Percentiles rank a stretch among this genome's conserved stretches.
phyloP scores from a whole-genome alignment of 1,139 yeast genomes.

The Candida smagusa region DNA sequence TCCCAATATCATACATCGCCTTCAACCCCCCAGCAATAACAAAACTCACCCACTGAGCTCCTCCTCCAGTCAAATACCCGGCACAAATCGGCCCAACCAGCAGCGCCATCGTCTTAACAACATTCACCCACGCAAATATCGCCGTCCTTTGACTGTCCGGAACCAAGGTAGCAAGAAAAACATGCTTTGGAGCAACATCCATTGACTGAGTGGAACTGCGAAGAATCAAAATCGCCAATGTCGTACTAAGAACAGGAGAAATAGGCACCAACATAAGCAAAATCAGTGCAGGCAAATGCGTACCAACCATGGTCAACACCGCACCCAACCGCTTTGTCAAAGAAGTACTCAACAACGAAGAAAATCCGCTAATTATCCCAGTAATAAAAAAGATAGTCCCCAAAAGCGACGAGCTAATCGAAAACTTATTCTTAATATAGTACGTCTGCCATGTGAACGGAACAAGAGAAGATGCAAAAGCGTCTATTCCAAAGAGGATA shows the following conservation, averaged over 20 bases:
- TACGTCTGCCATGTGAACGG: conserved; percentile 46
- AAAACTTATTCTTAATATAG: conserved; percentile 35
- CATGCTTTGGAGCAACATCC: conserved; percentile 47
- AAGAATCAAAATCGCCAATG: conserved; percentile 28
- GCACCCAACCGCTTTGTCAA: conserved; percentile 44
- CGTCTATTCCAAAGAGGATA: conserved; percentile 38
- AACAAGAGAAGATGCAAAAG: conserved; percentile 42
- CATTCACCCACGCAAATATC: conserved; percentile 40
- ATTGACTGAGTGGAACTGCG: conserved; percentile 40
- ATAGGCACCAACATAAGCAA: conserved; percentile 36
- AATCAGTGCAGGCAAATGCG: conserved; percentile 44
- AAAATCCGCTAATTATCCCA: conserved; percentile 37
- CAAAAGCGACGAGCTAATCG: conserved; percentile 28
- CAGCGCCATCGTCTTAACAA: conserved; percentile 39
- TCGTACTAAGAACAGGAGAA: conserved; percentile 26
- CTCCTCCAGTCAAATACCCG: conserved; percentile 29
- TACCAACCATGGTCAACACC: conserved; percentile 41
- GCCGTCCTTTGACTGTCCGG: conserved; percentile 36
- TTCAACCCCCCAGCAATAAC: conserved; percentile 39
- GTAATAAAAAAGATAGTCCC: conserved; percentile 40
- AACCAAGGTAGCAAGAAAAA: conserved; percentile 37
- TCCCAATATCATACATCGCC: conserved; percentile 38
- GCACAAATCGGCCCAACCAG: conserved; percentile 38
- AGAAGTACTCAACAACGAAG: conserved; percentile 41
- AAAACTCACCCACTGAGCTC: conserved; percentile 39